Percentiles rank a stretch among this genome's conserved stretches.
Evolutionary conservation across 139 green algal genomes (phyloP).

Genomic region (Monoraphidium neglectum): DNA sequence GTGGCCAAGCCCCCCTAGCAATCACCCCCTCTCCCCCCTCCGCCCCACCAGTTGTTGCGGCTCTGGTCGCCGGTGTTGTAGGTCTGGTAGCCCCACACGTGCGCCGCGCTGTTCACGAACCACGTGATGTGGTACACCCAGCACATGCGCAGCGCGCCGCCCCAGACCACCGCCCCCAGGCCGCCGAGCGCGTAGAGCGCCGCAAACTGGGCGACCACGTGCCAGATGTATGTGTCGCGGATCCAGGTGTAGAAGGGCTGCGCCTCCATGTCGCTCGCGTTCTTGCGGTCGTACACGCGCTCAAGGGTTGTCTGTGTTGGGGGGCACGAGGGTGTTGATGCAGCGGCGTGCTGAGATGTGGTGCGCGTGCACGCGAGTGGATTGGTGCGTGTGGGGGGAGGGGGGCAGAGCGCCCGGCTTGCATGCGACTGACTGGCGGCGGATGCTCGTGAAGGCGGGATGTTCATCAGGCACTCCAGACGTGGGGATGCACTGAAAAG

Average conservation of each 20-base stretch:
- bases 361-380: no score
- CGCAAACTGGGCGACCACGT: constrained; percentile 81
- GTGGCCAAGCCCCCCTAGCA: no score
- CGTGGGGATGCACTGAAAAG: no score
- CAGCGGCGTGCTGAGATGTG: no score
- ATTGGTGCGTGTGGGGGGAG: no score
- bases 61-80: constrained; percentile 88
- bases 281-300: constrained; percentile 77
- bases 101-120: constrained; percentile 96
- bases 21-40: no score
- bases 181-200: constrained; percentile 87
- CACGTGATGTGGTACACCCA: constrained; percentile 99
- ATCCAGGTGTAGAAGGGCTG: constrained; percentile 95
- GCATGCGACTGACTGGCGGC: no score
- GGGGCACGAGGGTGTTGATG: neutral
- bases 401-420: no score
- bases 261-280: constrained; percentile 82
- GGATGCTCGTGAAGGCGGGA: no score
- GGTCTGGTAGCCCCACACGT: constrained; percentile 94
- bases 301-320: constrained; percentile 66
- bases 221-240: constrained; percentile 71
- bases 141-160: constrained; percentile 82
- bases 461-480: no score
- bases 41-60: constrained; percentile 86
- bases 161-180: constrained; percentile 92